Percentiles rank a stretch among this genome's conserved stretches.
These are phyloP conservation scores for Xanthoconium purpureum DNA, from an alignment of 768 basidiomycete genomes.

Conservation along the genomic window DNA sequence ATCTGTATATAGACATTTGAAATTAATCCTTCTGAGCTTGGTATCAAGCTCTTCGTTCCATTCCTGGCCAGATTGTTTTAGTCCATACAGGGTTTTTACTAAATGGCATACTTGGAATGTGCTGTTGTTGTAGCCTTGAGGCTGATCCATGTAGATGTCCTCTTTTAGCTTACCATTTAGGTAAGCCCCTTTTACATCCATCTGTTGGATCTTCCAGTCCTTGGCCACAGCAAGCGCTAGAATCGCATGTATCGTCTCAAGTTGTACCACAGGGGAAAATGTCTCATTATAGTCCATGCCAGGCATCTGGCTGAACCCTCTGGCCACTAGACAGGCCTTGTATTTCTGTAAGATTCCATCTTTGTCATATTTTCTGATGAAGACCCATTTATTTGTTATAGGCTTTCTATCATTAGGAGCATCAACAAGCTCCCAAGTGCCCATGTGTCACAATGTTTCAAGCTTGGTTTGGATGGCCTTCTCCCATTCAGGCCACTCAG, in stretches of 20 bases:
- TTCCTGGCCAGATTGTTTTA: neutral
- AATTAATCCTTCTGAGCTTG: neutral
- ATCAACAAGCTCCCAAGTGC: constrained; percentile 25
- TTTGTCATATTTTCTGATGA: neutral
- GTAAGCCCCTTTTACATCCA: neutral
- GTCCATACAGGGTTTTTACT: neutral
- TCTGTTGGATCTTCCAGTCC: constrained; percentile 2
- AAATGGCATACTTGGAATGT: neutral
- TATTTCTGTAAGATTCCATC: neutral
- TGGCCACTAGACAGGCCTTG: neutral
- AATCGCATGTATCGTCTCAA: neutral
- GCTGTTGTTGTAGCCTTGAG: too few relatives aligned
- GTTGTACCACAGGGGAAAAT: neutral
- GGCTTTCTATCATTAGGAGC: constrained; percentile 23
- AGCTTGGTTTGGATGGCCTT: neutral
- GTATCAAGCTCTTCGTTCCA: neutral
- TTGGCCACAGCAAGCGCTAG: neutral
- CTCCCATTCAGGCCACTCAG: neutral
- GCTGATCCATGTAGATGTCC: neutral
- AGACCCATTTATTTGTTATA: constrained; percentile 33
- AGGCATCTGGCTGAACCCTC: constrained; percentile 27
- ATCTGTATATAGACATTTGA: neutral
- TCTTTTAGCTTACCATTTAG: neutral
- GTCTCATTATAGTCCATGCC: neutral
- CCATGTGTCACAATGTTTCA: neutral